phyloP scores from a whole-genome alignment of 1,139 yeast genomes.

The Yamadazyma dushanensis region DNA sequence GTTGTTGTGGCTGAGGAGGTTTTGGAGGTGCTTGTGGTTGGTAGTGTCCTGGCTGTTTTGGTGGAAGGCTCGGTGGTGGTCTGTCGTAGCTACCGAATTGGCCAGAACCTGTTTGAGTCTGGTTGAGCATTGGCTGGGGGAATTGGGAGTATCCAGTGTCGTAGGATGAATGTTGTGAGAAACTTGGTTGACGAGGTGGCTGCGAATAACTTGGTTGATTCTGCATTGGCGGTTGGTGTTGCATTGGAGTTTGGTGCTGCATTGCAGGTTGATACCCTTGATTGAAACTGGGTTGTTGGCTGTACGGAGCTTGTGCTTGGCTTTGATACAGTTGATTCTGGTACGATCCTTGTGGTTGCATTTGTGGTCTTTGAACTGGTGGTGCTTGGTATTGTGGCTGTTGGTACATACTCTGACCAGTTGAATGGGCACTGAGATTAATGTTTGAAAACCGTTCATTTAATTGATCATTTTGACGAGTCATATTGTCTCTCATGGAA shows the following conservation, averaged over 20 bases:
- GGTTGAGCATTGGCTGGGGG: constrained; percentile 13
- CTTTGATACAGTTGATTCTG: background rate
- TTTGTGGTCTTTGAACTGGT: too few relatives aligned
- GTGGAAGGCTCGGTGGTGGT: constrained; percentile 14
- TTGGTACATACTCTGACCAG: constrained; percentile 6
- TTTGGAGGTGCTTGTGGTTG: constrained; percentile 5
- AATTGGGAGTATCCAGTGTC: constrained; percentile 4
- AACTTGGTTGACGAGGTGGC: background rate
- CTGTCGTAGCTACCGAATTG: constrained; percentile 8
- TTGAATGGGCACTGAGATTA: constrained; percentile 9
- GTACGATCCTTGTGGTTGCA: too few relatives aligned
- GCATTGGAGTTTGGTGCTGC: constrained; percentile 4
- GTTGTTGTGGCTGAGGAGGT: constrained; percentile 8
- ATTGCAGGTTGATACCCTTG: constrained; percentile 8
- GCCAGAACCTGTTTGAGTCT: constrained; percentile 10
- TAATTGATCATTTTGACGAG: constrained; percentile 5
- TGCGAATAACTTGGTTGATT: too few relatives aligned
- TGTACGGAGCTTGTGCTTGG: too few relatives aligned
- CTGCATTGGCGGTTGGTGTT: too few relatives aligned
- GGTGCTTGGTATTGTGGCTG: constrained; percentile 6
- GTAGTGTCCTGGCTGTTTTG: constrained; percentile 8
- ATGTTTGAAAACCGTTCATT: constrained; percentile 11
- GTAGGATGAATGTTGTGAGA: constrained; percentile 5
- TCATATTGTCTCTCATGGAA: constrained; percentile 14
- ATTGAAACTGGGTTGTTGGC: constrained; percentile 4